Percentiles rank a stretch among this genome's conserved stretches.
These are phyloP conservation scores for Candida lessepsii DNA, from an alignment of 805 yeast species.

Conservation along the genomic window DNA sequence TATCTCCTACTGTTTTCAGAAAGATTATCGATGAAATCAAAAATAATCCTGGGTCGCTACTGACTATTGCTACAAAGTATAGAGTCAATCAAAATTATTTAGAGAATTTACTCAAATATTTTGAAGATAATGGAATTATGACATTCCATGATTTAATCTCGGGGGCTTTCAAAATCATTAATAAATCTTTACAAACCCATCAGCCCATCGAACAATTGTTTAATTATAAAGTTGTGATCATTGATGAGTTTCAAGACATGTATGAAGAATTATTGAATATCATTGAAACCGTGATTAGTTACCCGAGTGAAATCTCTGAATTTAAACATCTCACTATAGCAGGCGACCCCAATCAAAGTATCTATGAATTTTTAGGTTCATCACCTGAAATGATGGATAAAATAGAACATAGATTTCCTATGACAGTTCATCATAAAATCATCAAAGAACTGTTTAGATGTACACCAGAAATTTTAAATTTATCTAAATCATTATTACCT, in stretches of 20 bases:
- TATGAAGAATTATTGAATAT: constrained; percentile 50
- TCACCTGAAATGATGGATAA: constrained; percentile 32
- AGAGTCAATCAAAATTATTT: constrained; percentile 28
- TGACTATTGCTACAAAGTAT: constrained; percentile 20
- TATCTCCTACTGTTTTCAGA: constrained; percentile 24
- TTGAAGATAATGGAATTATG: constrained; percentile 33
- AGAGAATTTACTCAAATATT: constrained; percentile 24
- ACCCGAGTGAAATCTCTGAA: constrained; percentile 24
- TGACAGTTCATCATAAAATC: constrained; percentile 26
- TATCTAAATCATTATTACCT: constrained; percentile 30
- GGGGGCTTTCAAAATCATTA: constrained; percentile 29
- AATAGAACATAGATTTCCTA: constrained; percentile 22
- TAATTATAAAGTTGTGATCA: constrained; percentile 41
- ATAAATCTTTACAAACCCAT: constrained; percentile 15
- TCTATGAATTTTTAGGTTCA: constrained; percentile 65
- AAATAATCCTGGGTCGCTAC: neutral
- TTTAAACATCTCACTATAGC: constrained; percentile 59
- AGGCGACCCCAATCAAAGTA: constrained; percentile 71
- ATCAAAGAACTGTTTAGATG: constrained; percentile 59
- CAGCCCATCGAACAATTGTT: constrained; percentile 17
- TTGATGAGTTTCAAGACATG: constrained; percentile 77
- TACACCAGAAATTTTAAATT: constrained; percentile 53
- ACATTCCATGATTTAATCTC: constrained; percentile 37
- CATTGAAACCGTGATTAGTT: constrained; percentile 35
- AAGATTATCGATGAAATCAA: constrained; percentile 19